Evolutionary conservation across 441 rosid genomes (phyloP).

Genomic region (Populus hybrid): DNA sequence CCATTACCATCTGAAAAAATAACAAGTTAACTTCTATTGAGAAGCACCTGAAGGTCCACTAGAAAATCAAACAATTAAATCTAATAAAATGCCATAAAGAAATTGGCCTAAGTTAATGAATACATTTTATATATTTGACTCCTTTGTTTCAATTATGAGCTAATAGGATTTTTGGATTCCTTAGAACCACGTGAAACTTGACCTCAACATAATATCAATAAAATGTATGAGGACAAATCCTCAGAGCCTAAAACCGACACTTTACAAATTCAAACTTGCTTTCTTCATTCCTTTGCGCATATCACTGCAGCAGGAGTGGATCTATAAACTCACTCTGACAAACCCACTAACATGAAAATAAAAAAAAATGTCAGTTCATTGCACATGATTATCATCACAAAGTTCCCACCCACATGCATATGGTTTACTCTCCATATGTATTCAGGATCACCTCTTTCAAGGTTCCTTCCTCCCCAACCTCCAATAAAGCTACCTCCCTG

Average conservation of each 20-base stretch:
- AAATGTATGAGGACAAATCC: background rate
- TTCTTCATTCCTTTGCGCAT: background rate
- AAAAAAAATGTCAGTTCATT: background rate
- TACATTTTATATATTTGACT: background rate
- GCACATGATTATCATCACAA: background rate
- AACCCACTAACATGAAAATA: background rate
- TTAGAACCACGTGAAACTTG: background rate
- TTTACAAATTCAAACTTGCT: background rate
- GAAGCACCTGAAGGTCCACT: background rate
- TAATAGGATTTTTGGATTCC: background rate
- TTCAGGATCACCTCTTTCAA: background rate
- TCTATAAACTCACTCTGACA: background rate
- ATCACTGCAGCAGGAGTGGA: background rate
- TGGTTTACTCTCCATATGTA: background rate
- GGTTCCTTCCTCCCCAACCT: background rate
- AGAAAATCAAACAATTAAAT: background rate
- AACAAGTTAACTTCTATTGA: too few species aligned
- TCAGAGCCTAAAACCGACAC: background rate
- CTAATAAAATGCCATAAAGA: background rate
- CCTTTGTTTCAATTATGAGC: background rate
- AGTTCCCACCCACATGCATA: background rate
- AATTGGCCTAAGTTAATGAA: background rate
- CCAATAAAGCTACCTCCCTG: background rate
- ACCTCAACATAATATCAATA: background rate
- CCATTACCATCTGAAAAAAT: constrained; percentile 88